Conservation (phyloP, 2,329 filamentous ascomycete genomes). For the Zelopaecilomyces penicillatus region DNA sequence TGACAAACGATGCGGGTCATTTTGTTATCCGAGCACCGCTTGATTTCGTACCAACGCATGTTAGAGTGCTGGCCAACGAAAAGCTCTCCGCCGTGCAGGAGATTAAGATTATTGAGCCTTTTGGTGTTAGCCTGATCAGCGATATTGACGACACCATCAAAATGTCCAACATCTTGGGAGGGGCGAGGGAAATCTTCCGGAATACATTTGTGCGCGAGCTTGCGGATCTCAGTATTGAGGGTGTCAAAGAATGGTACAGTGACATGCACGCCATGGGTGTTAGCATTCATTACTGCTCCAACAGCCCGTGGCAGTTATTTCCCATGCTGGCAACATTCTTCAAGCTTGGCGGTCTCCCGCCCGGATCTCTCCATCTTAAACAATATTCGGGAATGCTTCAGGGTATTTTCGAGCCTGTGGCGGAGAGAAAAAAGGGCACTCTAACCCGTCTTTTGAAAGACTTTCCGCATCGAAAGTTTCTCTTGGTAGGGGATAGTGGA, state of each 20-base stretch:
- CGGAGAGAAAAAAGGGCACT: conserved; percentile 84
- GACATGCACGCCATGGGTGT: conserved; percentile 72
- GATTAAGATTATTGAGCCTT: conserved; percentile 66
- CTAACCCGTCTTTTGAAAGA: conserved; percentile 79
- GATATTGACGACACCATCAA: conserved; percentile 98
- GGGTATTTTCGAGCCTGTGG: conserved; percentile 95
- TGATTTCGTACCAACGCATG: conserved; percentile 83
- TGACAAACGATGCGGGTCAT: conserved; percentile 83
- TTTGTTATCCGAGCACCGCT: conserved; percentile 73
- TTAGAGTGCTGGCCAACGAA: conserved; percentile 80
- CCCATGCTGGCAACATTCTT: conserved; percentile 84
- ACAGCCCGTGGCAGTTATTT: conserved; percentile 96
- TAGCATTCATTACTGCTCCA: conserved; percentile 94
- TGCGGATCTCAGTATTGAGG: conserved; percentile 70
- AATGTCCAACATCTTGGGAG: conserved; percentile 79
- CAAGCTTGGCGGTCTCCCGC: conserved; percentile 67
- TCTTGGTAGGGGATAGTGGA: conserved; percentile 90
- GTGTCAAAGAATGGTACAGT: conserved; percentile 84
- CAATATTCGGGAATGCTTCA: conserved; percentile 96
- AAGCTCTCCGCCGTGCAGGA: conserved; percentile 73
- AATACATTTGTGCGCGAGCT: conserved; percentile 91
- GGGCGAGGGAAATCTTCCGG: conserved; percentile 88
- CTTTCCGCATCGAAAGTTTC: conserved; percentile 81
- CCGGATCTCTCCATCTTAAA: conserved; percentile 88
- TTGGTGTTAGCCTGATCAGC: conserved; percentile 85